phyloP scores from a whole-genome alignment of 352 stramenopile genomes.

The Phytophthora podocarpi region DNA sequence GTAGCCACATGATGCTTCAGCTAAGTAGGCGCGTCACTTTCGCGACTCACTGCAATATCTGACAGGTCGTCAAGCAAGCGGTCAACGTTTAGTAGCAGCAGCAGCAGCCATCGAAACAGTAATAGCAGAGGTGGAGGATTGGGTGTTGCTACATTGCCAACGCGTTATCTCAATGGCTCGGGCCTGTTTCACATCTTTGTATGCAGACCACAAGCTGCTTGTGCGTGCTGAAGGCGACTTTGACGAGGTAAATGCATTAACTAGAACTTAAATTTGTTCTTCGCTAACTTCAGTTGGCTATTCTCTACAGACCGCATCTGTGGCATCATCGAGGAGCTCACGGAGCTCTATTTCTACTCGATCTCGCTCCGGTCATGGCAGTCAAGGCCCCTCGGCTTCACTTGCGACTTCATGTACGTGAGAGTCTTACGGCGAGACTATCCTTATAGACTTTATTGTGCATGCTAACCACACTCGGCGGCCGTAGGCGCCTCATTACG shows the following conservation, averaged over 20 bases:
- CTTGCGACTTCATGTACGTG: slow-evolving; percentile 48
- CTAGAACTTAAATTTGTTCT: neutral
- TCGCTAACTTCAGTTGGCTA: no score
- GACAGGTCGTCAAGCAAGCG: no score
- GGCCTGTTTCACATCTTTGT: no score
- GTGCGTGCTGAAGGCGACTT: slow-evolving; percentile 11
- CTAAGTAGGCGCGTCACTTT: no score
- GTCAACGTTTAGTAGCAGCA: no score
- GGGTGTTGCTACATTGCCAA: no score
- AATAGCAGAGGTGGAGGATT: no score
- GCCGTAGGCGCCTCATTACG: slow-evolving; percentile 49
- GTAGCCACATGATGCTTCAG: no score
- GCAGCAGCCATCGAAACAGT: no score
- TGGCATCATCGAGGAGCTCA: slow-evolving; percentile 15
- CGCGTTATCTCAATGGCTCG: no score
- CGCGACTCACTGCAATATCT: no score
- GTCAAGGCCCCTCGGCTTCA: slow-evolving; percentile 11
- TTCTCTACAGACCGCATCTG: slow-evolving; percentile 33
- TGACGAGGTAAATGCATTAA: neutral
- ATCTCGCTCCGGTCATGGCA: slow-evolving; percentile 10
- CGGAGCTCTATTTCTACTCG: slow-evolving; percentile 9
- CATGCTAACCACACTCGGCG: neutral
- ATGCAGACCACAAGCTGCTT: slow-evolving; percentile 2
- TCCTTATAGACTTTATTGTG: no score
- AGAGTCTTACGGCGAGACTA: neutral